These are phyloP conservation scores for Diaporthe velutina DNA, from an alignment of 2,329 filamentous ascomycete genomes.

Conservation along the genomic window DNA sequence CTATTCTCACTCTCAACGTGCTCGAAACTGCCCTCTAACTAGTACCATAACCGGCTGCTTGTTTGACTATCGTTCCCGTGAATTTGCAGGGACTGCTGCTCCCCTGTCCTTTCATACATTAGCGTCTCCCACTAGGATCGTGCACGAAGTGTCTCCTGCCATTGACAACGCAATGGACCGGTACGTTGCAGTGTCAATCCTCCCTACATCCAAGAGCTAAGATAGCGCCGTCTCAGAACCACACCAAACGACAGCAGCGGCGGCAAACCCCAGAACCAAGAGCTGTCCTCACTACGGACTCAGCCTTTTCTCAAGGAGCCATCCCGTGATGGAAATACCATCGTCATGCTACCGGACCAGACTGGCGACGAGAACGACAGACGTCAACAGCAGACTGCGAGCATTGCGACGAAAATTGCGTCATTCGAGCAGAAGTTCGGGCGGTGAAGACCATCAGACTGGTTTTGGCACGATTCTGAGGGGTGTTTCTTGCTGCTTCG, in stretches of 20 bases:
- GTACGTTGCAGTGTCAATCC: not conserved
- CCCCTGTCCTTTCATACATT: no score
- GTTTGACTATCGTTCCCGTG: no score
- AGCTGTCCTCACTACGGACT: not conserved
- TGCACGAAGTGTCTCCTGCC: not conserved
- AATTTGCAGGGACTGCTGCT: not conserved
- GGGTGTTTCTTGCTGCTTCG: no score
- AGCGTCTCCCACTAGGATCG: not conserved
- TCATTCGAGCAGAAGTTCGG: conserved; percentile 23
- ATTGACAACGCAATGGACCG: not conserved
- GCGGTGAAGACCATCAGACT: not conserved
- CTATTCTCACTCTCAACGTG: no score
- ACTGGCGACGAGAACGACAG: conserved; percentile 10
- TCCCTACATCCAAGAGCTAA: not conserved
- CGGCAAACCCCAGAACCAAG: not conserved
- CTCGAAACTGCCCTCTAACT: no score
- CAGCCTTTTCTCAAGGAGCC: conserved; percentile 6
- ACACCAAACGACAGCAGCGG: not conserved
- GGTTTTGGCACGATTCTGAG: not conserved
- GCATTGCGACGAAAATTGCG: conserved; percentile 7
- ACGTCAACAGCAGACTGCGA: conserved; percentile 1
- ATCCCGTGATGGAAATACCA: conserved; percentile 10
- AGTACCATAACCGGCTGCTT: not conserved
- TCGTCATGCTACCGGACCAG: conserved; percentile 16
- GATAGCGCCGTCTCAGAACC: not conserved